Conservation (phyloP, 176 grass and related monocot species). For the Thalia dealbata region DNA sequence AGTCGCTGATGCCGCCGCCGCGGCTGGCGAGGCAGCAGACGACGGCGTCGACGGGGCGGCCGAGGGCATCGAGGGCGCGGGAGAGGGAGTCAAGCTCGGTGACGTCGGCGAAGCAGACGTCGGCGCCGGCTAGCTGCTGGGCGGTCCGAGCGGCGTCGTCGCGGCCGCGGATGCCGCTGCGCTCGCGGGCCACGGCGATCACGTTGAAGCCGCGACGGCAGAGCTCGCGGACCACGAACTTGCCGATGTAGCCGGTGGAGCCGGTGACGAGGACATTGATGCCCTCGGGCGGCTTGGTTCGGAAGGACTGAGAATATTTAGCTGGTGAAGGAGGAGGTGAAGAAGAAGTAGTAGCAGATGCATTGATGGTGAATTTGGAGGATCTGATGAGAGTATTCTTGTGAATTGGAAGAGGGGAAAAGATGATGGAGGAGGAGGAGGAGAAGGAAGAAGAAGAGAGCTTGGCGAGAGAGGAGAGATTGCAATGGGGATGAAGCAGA, state of each 20-base stretch:
- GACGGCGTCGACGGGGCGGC: constrained; percentile 47
- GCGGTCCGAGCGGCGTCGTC: constrained; percentile 35
- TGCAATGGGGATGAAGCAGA: not conserved
- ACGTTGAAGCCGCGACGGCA: constrained; percentile 59
- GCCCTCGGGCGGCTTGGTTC: constrained; percentile 30
- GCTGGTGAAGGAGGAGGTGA: constrained; percentile 13
- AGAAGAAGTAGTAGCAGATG: constrained; percentile 16
- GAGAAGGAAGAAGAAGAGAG: not conserved
- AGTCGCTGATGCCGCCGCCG: constrained; percentile 64
- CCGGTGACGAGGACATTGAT: constrained; percentile 73
- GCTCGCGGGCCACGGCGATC: constrained; percentile 51
- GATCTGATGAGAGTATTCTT: constrained; percentile 1
- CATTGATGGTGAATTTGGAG: not conserved
- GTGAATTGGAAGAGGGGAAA: constrained; percentile 20
- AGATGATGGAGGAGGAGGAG: constrained; percentile 3
- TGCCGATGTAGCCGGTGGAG: constrained; percentile 77
- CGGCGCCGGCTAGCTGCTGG: constrained; percentile 36
- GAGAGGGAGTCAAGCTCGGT: constrained; percentile 43
- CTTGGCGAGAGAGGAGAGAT: not conserved
- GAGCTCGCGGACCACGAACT: constrained; percentile 68
- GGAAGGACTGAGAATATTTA: constrained; percentile 26
- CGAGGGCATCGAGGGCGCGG: constrained; percentile 21
- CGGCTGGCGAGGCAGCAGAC: constrained; percentile 94
- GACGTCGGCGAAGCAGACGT: constrained; percentile 84
- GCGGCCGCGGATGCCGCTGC: constrained; percentile 59